phyloP scores from a whole-genome alignment of 768 basidiomycete genomes.

The Boletus fagicola region DNA sequence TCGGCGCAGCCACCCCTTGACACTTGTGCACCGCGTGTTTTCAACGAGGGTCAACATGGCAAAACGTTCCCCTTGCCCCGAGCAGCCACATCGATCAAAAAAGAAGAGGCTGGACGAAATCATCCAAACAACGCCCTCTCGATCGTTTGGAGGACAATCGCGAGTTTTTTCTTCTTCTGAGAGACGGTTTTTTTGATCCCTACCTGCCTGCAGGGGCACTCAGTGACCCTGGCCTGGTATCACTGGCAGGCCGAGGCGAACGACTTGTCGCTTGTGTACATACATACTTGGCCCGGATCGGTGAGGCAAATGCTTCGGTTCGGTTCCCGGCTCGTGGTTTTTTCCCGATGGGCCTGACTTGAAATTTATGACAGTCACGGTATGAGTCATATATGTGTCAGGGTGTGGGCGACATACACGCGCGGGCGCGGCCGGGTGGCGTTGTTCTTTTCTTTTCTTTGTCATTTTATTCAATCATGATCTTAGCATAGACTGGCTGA shows the following conservation, averaged over 20 bases:
- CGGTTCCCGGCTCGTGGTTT: not conserved
- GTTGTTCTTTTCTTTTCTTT: not conserved
- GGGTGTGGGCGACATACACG: too few relatives aligned
- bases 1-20: slow-evolving; percentile 8
- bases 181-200: too few relatives aligned
- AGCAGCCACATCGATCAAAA: slow-evolving; percentile 5
- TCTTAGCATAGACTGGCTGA: not conserved
- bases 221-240: not conserved
- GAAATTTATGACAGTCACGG: not conserved
- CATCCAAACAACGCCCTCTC: not conserved
- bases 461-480: too few relatives aligned
- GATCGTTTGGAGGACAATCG: slow-evolving; percentile 3
- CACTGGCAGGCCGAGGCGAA: not conserved
- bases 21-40: slow-evolving; percentile 20
- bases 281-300: not conserved
- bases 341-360: too few relatives aligned
- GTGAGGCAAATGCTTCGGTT: not conserved
- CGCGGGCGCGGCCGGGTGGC: not conserved
- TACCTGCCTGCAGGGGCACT: too few relatives aligned
- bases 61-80: not conserved
- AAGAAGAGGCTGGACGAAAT: not conserved
- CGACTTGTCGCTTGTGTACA: too few relatives aligned
- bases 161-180: too few relatives aligned
- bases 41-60: slow-evolving; percentile 22
- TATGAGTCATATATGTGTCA: not conserved